Percentiles rank a stretch among this genome's conserved stretches.
These are phyloP conservation scores for Lactarius psammicola DNA, from an alignment of 768 basidiomycete genomes.

Conservation along the genomic window DNA sequence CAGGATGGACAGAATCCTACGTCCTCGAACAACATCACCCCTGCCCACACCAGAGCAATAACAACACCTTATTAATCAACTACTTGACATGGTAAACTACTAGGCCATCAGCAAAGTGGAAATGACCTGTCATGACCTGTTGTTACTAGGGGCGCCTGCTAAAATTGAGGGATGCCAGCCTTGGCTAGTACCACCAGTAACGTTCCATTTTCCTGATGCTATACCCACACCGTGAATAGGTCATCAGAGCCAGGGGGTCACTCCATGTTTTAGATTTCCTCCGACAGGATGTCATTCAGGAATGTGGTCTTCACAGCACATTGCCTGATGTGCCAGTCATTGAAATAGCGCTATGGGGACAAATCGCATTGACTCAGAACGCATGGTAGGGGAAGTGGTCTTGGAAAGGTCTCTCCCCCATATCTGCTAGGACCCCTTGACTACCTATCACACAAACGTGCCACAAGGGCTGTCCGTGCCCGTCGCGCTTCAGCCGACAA, in stretches of 20 bases:
- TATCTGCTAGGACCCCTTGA: background rate
- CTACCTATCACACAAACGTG: background rate
- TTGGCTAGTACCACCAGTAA: too few species aligned
- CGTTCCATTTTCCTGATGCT: too few species aligned
- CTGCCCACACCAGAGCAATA: background rate
- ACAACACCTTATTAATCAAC: background rate
- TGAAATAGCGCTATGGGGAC: background rate
- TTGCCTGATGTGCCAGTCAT: background rate
- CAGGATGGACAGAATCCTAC: background rate
- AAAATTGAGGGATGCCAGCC: too few species aligned
- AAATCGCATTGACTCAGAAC: background rate
- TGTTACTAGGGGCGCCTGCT: too few species aligned
- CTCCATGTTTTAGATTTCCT: background rate
- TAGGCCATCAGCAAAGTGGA: too few species aligned
- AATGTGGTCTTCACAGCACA: background rate
- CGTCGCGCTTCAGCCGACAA: background rate
- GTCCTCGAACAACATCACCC: background rate
- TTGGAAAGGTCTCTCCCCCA: background rate
- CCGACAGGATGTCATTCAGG: background rate
- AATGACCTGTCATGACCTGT: too few species aligned
- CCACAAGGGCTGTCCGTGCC: background rate
- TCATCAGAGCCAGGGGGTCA: background rate
- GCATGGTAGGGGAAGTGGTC: background rate
- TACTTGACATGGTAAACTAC: background rate
- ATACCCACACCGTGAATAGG: background rate